Conservation (phyloP, 129 eudicot genomes). For the Cynara cardunculus region DNA sequence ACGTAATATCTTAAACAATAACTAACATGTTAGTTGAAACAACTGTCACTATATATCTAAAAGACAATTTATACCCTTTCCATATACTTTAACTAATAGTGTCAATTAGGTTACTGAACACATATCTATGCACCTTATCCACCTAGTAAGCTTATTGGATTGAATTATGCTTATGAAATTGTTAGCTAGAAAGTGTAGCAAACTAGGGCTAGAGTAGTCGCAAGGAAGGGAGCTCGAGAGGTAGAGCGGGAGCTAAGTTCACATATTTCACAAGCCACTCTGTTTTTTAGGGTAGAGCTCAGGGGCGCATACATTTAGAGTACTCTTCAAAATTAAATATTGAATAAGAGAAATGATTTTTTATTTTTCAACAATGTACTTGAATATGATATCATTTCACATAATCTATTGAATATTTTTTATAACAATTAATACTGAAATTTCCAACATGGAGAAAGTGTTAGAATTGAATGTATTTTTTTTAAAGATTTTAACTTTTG, state of each 20-base stretch:
- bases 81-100: no score
- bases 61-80: not conserved
- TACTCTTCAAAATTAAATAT: not conserved
- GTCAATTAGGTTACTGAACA: no score
- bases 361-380: not conserved
- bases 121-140: not conserved
- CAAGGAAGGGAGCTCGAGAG: no score
- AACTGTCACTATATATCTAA: not conserved
- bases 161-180: not conserved
- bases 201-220: no score
- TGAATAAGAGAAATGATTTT: not conserved
- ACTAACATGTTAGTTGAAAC: not conserved
- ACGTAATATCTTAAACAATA: not conserved
- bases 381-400: no score
- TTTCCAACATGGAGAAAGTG: not conserved
- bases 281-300: not conserved
- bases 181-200: not conserved
- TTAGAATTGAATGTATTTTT: no score
- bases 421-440: no score
- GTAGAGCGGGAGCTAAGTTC: no score
- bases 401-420: no score
- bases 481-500: no score
- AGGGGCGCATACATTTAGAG: not conserved
- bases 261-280: no score
- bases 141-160: not conserved